phyloP scores from a whole-genome alignment of 179 eudicot genomes.

The Nepenthes alata region DNA sequence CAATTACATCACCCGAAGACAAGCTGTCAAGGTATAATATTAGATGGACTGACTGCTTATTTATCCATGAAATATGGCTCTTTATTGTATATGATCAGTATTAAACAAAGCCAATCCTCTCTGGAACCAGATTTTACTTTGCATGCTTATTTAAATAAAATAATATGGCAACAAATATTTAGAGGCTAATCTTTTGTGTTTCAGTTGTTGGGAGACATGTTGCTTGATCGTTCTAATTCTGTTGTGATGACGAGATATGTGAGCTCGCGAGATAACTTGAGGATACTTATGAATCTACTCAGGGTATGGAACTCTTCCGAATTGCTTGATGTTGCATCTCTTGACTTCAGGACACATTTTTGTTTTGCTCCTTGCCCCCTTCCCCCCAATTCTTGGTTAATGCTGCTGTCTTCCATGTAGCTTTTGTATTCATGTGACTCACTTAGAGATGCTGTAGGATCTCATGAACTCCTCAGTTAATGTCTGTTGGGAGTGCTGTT shows the following conservation, averaged over 20 bases:
- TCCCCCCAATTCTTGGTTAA: background rate
- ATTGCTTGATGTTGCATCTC: background rate
- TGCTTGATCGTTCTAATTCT: conserved; percentile 88
- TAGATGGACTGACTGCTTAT: too few relatives aligned
- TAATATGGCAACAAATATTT: too few relatives aligned
- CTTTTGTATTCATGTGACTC: background rate
- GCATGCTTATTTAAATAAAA: too few relatives aligned
- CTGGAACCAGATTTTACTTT: too few relatives aligned
- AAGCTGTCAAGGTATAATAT: conserved; percentile 67
- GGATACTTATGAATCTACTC: conserved; percentile 95
- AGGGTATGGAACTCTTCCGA: conserved; percentile 33
- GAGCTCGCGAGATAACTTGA: conserved; percentile 76
- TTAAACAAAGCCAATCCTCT: too few relatives aligned
- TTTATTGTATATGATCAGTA: too few relatives aligned
- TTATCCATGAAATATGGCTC: too few relatives aligned
- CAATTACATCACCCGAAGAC: conserved; percentile 90
- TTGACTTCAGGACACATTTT: background rate
- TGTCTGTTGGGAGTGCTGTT: too few relatives aligned
- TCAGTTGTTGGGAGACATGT: conserved; percentile 83
- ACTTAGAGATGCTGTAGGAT: background rate
- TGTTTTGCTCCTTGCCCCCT: background rate
- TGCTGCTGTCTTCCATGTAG: background rate
- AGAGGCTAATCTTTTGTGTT: conserved; percentile 4
- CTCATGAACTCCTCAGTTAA: background rate
- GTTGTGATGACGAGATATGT: conserved; percentile 91